Evolutionary conservation across 1,284 basidiomycete genomes (phyloP).

Genomic region (Quambalaria eucalypti): DNA sequence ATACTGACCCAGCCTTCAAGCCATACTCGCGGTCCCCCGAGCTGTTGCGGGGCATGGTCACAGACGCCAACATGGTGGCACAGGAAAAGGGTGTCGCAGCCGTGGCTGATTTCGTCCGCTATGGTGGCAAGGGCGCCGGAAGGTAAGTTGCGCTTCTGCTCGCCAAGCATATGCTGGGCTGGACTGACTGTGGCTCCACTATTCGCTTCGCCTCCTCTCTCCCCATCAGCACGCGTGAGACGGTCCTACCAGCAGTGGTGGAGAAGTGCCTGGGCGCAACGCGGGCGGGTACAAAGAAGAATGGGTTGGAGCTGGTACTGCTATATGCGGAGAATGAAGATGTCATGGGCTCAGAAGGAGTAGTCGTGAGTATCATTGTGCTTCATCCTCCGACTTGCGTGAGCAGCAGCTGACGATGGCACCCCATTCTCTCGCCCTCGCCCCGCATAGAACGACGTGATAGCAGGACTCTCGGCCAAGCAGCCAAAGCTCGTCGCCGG

Average conservation of each 20-base stretch:
- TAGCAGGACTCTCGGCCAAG: constrained; percentile 78
- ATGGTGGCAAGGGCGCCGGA: constrained; percentile 71
- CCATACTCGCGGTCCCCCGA: constrained; percentile 68
- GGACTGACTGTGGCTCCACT: neutral
- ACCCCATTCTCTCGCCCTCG: neutral
- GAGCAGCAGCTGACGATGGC: neutral
- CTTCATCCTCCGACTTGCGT: neutral
- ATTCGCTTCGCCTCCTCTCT: neutral
- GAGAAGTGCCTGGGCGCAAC: constrained; percentile 92
- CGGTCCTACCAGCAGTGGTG: constrained; percentile 76
- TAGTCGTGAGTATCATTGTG: constrained; percentile 64
- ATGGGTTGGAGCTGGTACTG: constrained; percentile 73
- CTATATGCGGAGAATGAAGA: constrained; percentile 94
- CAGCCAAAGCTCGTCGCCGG: constrained; percentile 90
- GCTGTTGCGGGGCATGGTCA: constrained; percentile 36
- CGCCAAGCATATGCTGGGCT: neutral
- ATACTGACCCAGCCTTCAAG: constrained; percentile 85
- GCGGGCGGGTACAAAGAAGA: constrained; percentile 74
- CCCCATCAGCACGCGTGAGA: constrained; percentile 57
- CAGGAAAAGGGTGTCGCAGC: constrained; percentile 91
- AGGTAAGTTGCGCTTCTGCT: constrained; percentile 12
- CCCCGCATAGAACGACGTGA: constrained; percentile 60
- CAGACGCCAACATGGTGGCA: constrained; percentile 87
- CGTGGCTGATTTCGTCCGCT: constrained; percentile 68
- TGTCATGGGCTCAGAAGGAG: constrained; percentile 60